These are phyloP conservation scores for Crithidia mellificae DNA, from an alignment of 208 protist genomes.

Conservation along the genomic window DNA sequence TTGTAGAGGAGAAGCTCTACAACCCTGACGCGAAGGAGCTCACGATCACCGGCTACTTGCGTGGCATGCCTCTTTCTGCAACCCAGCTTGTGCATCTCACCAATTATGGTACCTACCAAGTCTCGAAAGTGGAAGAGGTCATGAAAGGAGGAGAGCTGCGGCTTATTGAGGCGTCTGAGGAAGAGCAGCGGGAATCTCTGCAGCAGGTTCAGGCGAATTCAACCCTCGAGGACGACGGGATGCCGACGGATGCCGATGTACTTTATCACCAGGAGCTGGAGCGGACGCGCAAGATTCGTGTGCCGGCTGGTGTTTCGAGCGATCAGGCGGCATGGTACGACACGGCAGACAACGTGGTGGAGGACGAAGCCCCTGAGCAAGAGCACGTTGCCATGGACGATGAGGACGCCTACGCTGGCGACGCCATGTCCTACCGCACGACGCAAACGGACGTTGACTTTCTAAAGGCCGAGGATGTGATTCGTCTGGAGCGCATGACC, in stretches of 20 bases:
- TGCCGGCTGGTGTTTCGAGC: slow-evolving; percentile 68
- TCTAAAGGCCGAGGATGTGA: slow-evolving; percentile 78
- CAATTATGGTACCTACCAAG: slow-evolving; percentile 88
- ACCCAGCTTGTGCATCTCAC: slow-evolving; percentile 85
- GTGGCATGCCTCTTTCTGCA: slow-evolving; percentile 74
- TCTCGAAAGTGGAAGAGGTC: slow-evolving; percentile 56
- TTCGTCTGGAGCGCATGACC: slow-evolving; percentile 83
- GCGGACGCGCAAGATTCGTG: slow-evolving; percentile 53
- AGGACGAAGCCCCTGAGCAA: slow-evolving; percentile 16
- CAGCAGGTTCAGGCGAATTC: slow-evolving; percentile 78
- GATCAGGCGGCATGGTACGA: slow-evolving; percentile 85
- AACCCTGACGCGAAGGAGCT: slow-evolving; percentile 49
- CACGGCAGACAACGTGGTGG: slow-evolving; percentile 53
- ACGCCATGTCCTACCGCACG: slow-evolving; percentile 74
- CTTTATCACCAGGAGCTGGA: slow-evolving; percentile 46
- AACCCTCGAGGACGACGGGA: slow-evolving; percentile 68
- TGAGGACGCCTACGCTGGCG: slow-evolving; percentile 57
- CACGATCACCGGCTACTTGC: slow-evolving; percentile 65
- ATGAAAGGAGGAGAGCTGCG: slow-evolving; percentile 27
- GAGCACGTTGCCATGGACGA: slow-evolving; percentile 34
- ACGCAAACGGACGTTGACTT: slow-evolving; percentile 85
- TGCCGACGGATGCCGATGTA: slow-evolving; percentile 76
- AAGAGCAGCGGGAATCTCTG: slow-evolving; percentile 67
- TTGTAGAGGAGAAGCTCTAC: slow-evolving; percentile 61
- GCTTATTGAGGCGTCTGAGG: slow-evolving; percentile 53